Base-by-base conservation (phyloP, 1,284 basidiomycete species). In the Takashimella koratensis region DNA sequence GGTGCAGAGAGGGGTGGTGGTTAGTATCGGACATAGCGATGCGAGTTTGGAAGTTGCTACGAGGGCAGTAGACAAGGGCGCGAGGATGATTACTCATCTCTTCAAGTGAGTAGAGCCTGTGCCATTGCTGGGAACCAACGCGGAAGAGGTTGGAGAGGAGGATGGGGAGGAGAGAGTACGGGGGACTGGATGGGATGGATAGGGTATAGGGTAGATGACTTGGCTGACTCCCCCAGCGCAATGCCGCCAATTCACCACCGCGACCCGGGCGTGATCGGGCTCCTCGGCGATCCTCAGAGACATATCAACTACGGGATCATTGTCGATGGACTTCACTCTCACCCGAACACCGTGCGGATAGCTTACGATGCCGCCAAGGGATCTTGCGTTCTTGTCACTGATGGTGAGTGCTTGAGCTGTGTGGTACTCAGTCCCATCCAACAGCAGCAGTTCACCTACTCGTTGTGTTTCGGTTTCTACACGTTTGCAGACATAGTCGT, bases 241-340 rank as follows among this genome's bases (percentile, higher is more conserved):
- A 69, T 66, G 64, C 65, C 66, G 3, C 65, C 66, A 3, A 60
- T 68, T 39, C 65, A 74, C 57, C 71, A 76, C 57, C 65, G 71
- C 24, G 69, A 74, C 53, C 73, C 73, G 8, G 75, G 75, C 12
- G 89, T 94, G 64, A 90, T 94, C 56, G 91, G 91, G 24, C 80
- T 94, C 5, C 78, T 95, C 43, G 90, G 90, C 24, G 83, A 86
- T 20, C 87, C 86, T n/a, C 84, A 86, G 59, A 81, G 82, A 64
- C 78, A 88, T 56, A 90, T 90, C 19, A 92, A 84, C 76, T 95
- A 88, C 67, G 90, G 88, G 51, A 77, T 94, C 56, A 95, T 95
- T 57, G 90, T 90, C 11, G 91, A 95, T 69, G 91, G 91, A 0
- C 84, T 91, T 53, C 91, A 95, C 71, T 88, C 84, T 23, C 90